Base-by-base conservation (phyloP, 2,329 filamentous ascomycete species). In the Pseudogymnoascus sp. region DNA sequence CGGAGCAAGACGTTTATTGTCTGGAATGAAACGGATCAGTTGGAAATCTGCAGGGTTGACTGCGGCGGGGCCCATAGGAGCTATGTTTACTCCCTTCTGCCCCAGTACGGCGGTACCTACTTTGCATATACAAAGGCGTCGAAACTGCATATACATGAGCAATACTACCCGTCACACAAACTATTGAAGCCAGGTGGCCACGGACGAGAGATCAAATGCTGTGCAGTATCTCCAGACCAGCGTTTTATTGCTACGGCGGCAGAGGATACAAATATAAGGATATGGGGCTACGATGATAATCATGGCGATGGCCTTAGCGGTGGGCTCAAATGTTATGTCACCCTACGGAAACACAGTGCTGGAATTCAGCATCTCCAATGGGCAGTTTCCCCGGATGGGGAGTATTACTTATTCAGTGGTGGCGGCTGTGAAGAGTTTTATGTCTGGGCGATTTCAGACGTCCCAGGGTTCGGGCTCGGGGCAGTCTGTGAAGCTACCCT, bases 371-470 rank as follows among this genome's bases (percentile, higher is more conserved):
- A 73, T 36, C 67, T 74, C 8, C 82, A 82, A 65, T 97, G 91
- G 90, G 85, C 89, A 1, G 81, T 84, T 57, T 83, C 87, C 1
- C 26, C 42, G 3, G 62, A 47, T 5, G n/a, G 15, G 2, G 64
- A 68, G 15, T 61, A 67, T 9, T 89, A 88, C 69, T 82, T 99
- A 2, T 89, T 97, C 73, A 96, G 90, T 67, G 93, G 91, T 70
- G 91, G 85, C 5, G 95, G 93, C 0, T 87, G 86, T 65, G 93
- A 97, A 73, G 93, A 99, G 74, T 88, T 97, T 67, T 93, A 88
- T 69, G 82, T 93, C 10, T 99, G 95, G 93, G 82, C 84, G 42
- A 78, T 57, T 71, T 72, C 10, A 73, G 89, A 6, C 79, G 85
- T 26, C 78, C 80, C 1, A 76, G 83, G 63, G 38, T 71, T 72